Percentiles rank a stretch among this genome's conserved stretches.
These are phyloP conservation scores for Fusarium keratoplasticum DNA, from an alignment of 2,329 filamentous ascomycete species.

Conservation along the genomic window DNA sequence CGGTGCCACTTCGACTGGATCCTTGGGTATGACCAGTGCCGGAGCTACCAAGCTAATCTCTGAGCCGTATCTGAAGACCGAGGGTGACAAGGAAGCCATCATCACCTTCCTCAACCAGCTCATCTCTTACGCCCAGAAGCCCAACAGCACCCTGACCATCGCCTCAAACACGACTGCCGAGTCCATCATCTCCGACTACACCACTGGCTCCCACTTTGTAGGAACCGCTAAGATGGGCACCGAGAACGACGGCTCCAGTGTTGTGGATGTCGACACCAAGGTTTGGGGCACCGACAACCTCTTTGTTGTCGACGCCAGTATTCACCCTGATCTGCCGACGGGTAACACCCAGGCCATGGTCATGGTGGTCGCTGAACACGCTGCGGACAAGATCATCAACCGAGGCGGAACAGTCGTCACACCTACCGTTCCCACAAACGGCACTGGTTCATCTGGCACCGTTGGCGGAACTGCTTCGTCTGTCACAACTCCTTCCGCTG, in stretches of 20 bases:
- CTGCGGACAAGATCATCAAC: slow-evolving; percentile 51
- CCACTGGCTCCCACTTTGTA: slow-evolving; percentile 65
- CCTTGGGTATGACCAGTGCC: slow-evolving; percentile 54
- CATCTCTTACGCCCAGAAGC: slow-evolving; percentile 72
- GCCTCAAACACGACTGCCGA: slow-evolving; percentile 56
- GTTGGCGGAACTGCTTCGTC: not conserved
- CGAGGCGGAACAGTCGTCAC: slow-evolving; percentile 4
- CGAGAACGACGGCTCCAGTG: slow-evolving; percentile 65
- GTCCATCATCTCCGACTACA: slow-evolving; percentile 65
- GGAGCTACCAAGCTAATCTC: slow-evolving; percentile 56
- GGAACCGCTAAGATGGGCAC: slow-evolving; percentile 71
- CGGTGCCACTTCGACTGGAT: slow-evolving; percentile 59
- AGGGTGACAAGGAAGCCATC: slow-evolving; percentile 56
- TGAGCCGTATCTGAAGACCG: slow-evolving; percentile 51
- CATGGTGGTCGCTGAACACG: slow-evolving; percentile 72
- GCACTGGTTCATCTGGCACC: not conserved
- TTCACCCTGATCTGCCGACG: slow-evolving; percentile 76
- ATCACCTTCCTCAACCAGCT: slow-evolving; percentile 66
- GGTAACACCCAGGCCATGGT: slow-evolving; percentile 76
- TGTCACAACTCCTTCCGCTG: not conserved
- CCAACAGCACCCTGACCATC: slow-evolving; percentile 67
- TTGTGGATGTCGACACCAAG: slow-evolving; percentile 72
- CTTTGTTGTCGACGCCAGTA: slow-evolving; percentile 75
- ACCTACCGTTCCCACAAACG: slow-evolving; percentile 13
- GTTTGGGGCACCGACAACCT: slow-evolving; percentile 77